A percentile compares a stretch with the other conserved stretches of the same genome.
These are phyloP conservation scores for Cyanidiococcus yangmingshanensis DNA, from an alignment of 23 red algal species.

Conservation along the genomic window DNA sequence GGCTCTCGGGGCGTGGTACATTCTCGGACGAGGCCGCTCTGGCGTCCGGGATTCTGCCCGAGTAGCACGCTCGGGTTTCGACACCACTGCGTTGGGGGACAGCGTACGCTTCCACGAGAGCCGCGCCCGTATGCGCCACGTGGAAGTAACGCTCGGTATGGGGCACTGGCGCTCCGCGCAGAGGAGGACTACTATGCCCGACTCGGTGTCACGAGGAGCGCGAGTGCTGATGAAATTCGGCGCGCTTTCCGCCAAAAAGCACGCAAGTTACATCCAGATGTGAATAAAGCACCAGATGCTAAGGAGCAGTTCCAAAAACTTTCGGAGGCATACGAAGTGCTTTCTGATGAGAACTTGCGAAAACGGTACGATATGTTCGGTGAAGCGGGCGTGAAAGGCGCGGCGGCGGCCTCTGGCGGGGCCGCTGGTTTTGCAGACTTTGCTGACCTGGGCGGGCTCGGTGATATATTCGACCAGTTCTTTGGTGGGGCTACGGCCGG, in stretches of 20 bases:
- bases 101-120: no score
- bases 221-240: constrained; percentile 62
- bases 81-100: no score
- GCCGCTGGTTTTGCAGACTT: constrained; percentile 66
- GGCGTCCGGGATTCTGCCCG: no score
- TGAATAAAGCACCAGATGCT: constrained; percentile 70
- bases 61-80: no score
- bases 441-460: constrained; percentile 73
- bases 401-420: constrained; percentile 32
- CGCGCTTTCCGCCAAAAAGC: constrained; percentile 74
- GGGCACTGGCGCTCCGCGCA: constrained; percentile 30
- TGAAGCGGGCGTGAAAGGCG: constrained; percentile 84
- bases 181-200: constrained; percentile 65
- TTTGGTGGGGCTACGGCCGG: constrained; percentile 49
- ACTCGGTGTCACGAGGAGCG: constrained; percentile 57
- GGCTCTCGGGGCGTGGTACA: background rate
- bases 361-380: constrained; percentile 98
- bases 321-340: constrained; percentile 84
- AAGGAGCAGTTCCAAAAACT: constrained; percentile 93
- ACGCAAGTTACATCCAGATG: constrained; percentile 82
- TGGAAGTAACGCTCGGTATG: no score
- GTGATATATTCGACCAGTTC: constrained; percentile 97
- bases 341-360: constrained; percentile 67
- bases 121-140: no score
- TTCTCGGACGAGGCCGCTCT: background rate